Percentiles rank a stretch among this genome's conserved stretches.
Evolutionary conservation across 2,329 filamentous ascomycete species (phyloP).

Genomic region (Epichloe typhina): DNA sequence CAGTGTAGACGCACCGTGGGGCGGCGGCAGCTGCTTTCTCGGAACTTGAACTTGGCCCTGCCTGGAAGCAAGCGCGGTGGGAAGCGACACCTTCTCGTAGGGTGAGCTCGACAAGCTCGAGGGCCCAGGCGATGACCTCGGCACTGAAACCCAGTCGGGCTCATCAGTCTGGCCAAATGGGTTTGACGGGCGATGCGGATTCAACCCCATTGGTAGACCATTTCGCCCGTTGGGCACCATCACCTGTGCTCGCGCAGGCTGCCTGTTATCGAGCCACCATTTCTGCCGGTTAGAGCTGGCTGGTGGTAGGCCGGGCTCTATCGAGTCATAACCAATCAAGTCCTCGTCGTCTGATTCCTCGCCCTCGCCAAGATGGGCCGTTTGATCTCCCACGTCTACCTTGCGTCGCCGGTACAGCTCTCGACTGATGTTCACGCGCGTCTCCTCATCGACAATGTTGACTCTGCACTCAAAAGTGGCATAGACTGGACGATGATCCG

Average conservation of each 20-base stretch:
- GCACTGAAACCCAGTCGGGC: constrained; percentile 69
- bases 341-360: constrained; percentile 64
- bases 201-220: constrained; percentile 48
- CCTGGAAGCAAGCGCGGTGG: constrained; percentile 27
- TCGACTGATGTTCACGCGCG: constrained; percentile 58
- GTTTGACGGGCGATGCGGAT: constrained; percentile 63
- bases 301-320: constrained; percentile 62
- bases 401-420: constrained; percentile 61
- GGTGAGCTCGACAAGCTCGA: constrained; percentile 47
- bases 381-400: constrained; percentile 47
- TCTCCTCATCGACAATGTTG: constrained; percentile 62
- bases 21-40: constrained; percentile 38
- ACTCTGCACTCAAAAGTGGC: constrained; percentile 77
- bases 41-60: constrained; percentile 26
- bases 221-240: constrained; percentile 43
- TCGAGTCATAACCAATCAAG: constrained; percentile 65
- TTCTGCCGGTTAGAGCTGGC: constrained; percentile 56
- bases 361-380: constrained; percentile 37
- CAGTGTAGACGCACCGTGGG: constrained; percentile 32
- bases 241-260: constrained; percentile 62
- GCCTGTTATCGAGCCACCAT: constrained; percentile 58
- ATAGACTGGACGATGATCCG: constrained; percentile 92
- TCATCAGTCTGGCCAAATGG: constrained; percentile 66
- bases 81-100: constrained; percentile 43
- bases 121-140: constrained; percentile 38